phyloP scores from a whole-genome alignment of 768 basidiomycete species.

The Termitomyces sp. region DNA sequence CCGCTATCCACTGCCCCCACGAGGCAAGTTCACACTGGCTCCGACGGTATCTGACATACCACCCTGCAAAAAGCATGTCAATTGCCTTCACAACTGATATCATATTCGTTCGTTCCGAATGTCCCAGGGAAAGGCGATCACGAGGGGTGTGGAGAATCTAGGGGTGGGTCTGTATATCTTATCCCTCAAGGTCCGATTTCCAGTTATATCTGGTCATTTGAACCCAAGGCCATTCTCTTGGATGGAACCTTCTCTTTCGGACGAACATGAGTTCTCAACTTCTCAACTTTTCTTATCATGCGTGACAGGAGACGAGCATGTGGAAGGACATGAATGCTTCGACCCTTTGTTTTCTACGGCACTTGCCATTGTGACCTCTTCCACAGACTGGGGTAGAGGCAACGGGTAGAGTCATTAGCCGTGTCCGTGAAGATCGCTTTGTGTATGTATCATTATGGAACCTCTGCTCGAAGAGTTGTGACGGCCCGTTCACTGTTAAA shows the following conservation, averaged over 20 bases:
- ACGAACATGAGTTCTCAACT: neutral
- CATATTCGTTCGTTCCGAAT: neutral
- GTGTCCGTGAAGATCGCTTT: neutral
- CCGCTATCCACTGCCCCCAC: neutral
- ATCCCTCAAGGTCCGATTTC: neutral
- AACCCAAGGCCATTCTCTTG: neutral
- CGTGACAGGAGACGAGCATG: neutral
- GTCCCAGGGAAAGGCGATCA: neutral
- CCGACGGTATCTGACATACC: neutral
- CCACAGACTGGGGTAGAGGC: too few relatives aligned
- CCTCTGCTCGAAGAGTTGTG: neutral
- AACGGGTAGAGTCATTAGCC: neutral
- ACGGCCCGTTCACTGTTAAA: neutral
- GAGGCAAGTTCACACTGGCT: neutral
- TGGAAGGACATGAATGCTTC: neutral
- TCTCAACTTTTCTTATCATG: neutral
- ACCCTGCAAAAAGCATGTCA: neutral
- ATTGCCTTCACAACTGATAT: neutral
- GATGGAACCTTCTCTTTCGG: neutral
- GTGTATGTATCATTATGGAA: neutral
- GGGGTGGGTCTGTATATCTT: neutral
- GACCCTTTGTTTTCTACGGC: neutral
- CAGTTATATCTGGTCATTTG: neutral
- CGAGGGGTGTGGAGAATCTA: neutral
- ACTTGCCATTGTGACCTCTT: neutral